These are phyloP conservation scores for Lyophyllum semitale DNA, from an alignment of 768 basidiomycete genomes.

Conservation along the genomic window DNA sequence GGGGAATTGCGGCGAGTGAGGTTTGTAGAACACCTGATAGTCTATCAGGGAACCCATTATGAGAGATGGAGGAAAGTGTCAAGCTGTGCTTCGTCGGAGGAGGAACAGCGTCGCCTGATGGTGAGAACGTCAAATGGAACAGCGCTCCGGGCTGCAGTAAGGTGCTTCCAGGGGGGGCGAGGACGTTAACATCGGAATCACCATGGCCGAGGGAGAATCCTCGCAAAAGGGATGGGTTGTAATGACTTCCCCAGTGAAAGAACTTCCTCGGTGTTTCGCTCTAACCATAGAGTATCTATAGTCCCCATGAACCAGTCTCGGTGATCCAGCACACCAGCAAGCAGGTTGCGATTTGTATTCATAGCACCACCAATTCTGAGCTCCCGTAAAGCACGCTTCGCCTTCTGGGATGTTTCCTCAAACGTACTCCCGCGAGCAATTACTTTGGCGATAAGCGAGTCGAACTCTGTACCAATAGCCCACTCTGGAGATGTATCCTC, in stretches of 20 bases:
- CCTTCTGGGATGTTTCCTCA: slow-evolving; percentile 82
- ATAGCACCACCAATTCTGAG: slow-evolving; percentile 68
- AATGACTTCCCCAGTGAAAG: slow-evolving; percentile 19
- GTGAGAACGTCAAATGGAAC: slow-evolving; percentile 32
- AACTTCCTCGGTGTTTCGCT: slow-evolving; percentile 27
- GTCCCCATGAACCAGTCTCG: slow-evolving; percentile 28
- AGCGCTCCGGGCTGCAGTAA: slow-evolving; percentile 37
- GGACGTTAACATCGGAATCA: neutral
- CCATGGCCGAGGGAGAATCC: neutral
- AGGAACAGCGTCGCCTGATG: neutral
- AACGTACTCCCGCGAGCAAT: slow-evolving; percentile 79
- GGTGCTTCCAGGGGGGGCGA: slow-evolving; percentile 1
- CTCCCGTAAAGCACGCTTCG: slow-evolving; percentile 79
- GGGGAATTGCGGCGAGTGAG: slow-evolving; percentile 28
- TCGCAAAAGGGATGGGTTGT: neutral
- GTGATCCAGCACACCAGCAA: slow-evolving; percentile 32
- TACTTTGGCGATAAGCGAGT: slow-evolving; percentile 86
- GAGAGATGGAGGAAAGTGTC: slow-evolving; percentile 30
- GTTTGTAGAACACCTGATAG: slow-evolving; percentile 36
- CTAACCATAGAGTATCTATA: slow-evolving; percentile 41
- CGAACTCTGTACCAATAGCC: slow-evolving; percentile 71
- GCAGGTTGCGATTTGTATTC: slow-evolving; percentile 32
- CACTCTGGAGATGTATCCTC: slow-evolving; percentile 40
- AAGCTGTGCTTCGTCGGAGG: slow-evolving; percentile 29
- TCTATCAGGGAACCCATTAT: slow-evolving; percentile 36